These are phyloP conservation scores for Thozetella sp. DNA, from an alignment of 495 filamentous ascomycete species.

Conservation along the genomic window DNA sequence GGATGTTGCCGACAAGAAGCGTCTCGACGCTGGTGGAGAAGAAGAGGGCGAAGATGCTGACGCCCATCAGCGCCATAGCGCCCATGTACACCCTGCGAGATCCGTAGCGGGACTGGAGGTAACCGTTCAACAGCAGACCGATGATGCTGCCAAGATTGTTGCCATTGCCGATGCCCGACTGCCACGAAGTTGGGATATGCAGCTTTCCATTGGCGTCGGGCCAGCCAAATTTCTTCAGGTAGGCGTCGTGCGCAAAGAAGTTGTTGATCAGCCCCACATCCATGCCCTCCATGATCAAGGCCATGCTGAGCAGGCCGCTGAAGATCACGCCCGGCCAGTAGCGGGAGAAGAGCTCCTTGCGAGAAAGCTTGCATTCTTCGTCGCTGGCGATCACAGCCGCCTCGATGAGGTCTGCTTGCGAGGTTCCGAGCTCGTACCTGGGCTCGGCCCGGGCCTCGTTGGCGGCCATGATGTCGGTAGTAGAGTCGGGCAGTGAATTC, in stretches of 20 bases:
- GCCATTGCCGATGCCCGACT: conserved; percentile 1
- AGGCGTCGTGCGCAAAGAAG: not conserved
- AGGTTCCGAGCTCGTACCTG: not conserved
- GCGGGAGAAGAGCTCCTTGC: conserved; percentile 1
- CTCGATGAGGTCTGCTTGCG: not conserved
- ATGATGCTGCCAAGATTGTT: conserved; percentile 1
- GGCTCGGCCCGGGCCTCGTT: not conserved
- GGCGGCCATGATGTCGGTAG: not conserved
- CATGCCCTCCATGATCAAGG: conserved; percentile 1
- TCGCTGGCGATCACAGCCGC: not conserved
- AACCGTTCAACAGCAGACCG: not conserved
- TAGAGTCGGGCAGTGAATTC: too few species aligned
- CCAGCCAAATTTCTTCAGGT: not conserved
- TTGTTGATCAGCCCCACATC: not conserved
- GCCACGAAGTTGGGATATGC: not conserved
- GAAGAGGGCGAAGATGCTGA: conserved; percentile 55
- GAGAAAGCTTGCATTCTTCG: not conserved
- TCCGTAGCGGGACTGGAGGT: not conserved
- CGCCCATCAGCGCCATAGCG: conserved; percentile 31
- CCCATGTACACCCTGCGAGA: conserved; percentile 3
- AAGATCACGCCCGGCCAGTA: not conserved
- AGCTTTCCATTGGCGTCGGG: conserved; percentile 1
- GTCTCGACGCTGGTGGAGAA: conserved; percentile 60
- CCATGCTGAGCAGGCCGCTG: conserved; percentile 1
- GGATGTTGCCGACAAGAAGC: conserved; percentile 65